Evolutionary conservation across 2,329 filamentous ascomycete genomes (phyloP).

Genomic region (Fusarium virguliforme): DNA sequence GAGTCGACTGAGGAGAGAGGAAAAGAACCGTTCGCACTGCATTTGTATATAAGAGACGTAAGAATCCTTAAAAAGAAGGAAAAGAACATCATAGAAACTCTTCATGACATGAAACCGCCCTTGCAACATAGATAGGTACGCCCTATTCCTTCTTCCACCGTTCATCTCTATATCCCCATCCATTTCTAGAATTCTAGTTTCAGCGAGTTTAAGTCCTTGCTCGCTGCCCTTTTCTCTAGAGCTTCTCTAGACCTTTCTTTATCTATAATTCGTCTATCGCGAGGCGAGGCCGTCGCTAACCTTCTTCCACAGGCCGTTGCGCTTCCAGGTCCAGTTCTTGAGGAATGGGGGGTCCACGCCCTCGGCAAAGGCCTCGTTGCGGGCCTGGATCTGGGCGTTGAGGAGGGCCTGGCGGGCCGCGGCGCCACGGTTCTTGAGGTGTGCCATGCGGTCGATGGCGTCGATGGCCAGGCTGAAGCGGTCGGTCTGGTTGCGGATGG

Average conservation of each 20-base stretch:
- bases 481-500: slow-evolving; percentile 84
- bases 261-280: slow-evolving; percentile 44
- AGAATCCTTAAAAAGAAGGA: slow-evolving; percentile 34
- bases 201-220: slow-evolving; percentile 18
- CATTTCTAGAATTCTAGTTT: slow-evolving; percentile 32
- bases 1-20: background rate
- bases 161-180: slow-evolving; percentile 36
- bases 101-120: slow-evolving; percentile 33
- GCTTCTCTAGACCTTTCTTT: slow-evolving; percentile 19
- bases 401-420: slow-evolving; percentile 75
- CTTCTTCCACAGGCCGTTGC: slow-evolving; percentile 59
- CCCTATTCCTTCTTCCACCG: slow-evolving; percentile 37
- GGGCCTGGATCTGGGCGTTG: slow-evolving; percentile 75
- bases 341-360: slow-evolving; percentile 79
- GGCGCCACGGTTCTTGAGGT: slow-evolving; percentile 75
- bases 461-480: slow-evolving; percentile 84
- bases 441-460: slow-evolving; percentile 78
- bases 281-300: slow-evolving; percentile 46
- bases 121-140: slow-evolving; percentile 45
- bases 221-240: slow-evolving; percentile 9
- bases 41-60: slow-evolving; percentile 32
- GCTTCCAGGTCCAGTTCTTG: slow-evolving; percentile 77
- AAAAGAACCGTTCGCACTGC: slow-evolving; percentile 32
- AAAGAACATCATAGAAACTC: slow-evolving; percentile 37
- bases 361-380: slow-evolving; percentile 77